Evolutionary conservation across 1,139 yeast species (phyloP).

Genomic region (Suhomyces panamericanus): DNA sequence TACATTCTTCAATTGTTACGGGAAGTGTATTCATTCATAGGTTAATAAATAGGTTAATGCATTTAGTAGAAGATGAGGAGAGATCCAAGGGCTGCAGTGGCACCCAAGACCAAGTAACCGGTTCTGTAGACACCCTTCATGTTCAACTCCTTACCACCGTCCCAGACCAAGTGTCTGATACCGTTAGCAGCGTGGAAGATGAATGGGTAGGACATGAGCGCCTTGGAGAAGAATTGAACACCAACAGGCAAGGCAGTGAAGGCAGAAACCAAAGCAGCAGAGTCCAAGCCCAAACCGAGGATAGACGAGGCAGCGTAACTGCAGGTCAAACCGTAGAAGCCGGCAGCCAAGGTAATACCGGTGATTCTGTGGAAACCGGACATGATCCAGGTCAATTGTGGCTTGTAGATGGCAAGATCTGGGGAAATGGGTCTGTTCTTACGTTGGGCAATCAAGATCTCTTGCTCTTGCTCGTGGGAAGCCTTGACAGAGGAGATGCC

Average conservation of each 20-base stretch:
- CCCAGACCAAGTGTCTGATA: slow-evolving; percentile 92
- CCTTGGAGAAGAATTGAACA: slow-evolving; percentile 65
- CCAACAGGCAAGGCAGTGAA: slow-evolving; percentile 60
- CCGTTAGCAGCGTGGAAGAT: slow-evolving; percentile 86
- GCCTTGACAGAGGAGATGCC: slow-evolving; percentile 57
- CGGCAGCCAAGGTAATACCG: slow-evolving; percentile 79
- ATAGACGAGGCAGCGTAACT: slow-evolving; percentile 72
- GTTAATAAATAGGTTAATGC: slow-evolving; percentile 9
- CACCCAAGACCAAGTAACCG: slow-evolving; percentile 80
- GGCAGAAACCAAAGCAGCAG: slow-evolving; percentile 58
- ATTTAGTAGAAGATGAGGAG: slow-evolving; percentile 47
- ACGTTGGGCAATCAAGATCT: slow-evolving; percentile 78
- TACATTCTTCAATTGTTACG: too few species aligned
- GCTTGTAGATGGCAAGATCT: slow-evolving; percentile 83
- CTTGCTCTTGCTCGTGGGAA: slow-evolving; percentile 63
- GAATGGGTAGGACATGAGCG: slow-evolving; percentile 75
- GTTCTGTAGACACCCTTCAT: slow-evolving; percentile 88
- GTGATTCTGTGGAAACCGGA: slow-evolving; percentile 86
- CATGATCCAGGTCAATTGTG: slow-evolving; percentile 80
- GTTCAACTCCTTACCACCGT: slow-evolving; percentile 74
- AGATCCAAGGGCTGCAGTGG: slow-evolving; percentile 66
- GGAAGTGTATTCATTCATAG: slow-evolving; percentile 3
- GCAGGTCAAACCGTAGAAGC: slow-evolving; percentile 74
- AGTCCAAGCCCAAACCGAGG: slow-evolving; percentile 62
- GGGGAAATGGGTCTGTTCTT: slow-evolving; percentile 89